Evolutionary conservation across 495 filamentous ascomycete genomes (phyloP).

Genomic region (Pyrenula aspistea): DNA sequence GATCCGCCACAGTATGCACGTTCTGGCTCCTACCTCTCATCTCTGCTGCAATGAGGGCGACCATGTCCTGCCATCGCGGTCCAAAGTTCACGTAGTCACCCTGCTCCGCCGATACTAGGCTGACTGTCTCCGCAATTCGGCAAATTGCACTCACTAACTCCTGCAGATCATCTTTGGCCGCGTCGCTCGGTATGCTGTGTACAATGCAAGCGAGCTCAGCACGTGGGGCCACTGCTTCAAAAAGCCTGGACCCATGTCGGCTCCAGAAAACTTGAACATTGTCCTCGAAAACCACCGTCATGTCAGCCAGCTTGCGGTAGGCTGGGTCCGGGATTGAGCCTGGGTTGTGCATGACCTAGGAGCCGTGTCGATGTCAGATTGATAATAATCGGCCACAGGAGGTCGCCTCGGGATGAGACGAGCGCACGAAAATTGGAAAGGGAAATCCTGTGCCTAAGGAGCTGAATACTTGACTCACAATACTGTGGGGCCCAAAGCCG

Average conservation of each 20-base stretch:
- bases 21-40: not conserved
- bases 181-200: conserved; percentile 24
- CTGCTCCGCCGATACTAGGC: conserved; percentile 8
- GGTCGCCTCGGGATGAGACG: conserved; percentile 9
- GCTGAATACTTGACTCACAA: conserved; percentile 19
- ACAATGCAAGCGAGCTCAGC: conserved; percentile 26
- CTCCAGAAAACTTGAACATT: conserved; percentile 29
- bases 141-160: not conserved
- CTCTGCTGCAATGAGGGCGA: conserved; percentile 24
- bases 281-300: conserved; percentile 34
- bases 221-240: conserved; percentile 21
- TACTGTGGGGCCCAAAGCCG: conserved; percentile 24
- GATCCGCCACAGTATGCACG: not conserved
- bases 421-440: conserved; percentile 5
- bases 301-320: conserved; percentile 27
- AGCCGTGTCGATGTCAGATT: conserved; percentile 6
- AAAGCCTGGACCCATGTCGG: conserved; percentile 18
- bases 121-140: not conserved
- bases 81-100: conserved; percentile 36
- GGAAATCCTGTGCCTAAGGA: conserved; percentile 1
- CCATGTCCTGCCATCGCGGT: conserved; percentile 27
- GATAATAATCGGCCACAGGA: not conserved
- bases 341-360: conserved; percentile 37
- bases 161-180: not conserved
- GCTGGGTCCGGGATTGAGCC: conserved; percentile 32